These are phyloP conservation scores for Hericium alpestre DNA, from an alignment of 768 basidiomycete genomes.

Conservation along the genomic window DNA sequence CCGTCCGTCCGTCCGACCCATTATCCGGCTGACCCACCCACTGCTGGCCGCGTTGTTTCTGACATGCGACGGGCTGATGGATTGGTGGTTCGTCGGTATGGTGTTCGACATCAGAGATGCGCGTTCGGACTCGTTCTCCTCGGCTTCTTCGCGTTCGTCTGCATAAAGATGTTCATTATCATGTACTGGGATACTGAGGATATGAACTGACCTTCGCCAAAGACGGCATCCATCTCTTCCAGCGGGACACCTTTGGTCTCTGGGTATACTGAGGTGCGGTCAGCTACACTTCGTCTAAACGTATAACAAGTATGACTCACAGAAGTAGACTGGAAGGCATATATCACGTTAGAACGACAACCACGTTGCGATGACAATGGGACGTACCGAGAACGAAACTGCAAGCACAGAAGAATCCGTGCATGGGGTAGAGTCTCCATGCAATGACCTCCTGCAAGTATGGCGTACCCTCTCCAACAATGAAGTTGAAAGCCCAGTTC, in stretches of 20 bases:
- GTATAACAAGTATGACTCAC: conserved; percentile 23
- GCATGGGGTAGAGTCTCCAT: conserved; percentile 94
- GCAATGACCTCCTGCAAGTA: conserved; percentile 76
- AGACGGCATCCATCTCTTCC: conserved; percentile 86
- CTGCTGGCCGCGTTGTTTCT: conserved; percentile 16
- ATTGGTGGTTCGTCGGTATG: conserved; percentile 28
- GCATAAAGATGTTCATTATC: not conserved
- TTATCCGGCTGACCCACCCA: conserved; percentile 42
- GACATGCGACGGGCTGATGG: conserved; percentile 19
- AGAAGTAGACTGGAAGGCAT: conserved; percentile 51
- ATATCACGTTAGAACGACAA: conserved; percentile 3
- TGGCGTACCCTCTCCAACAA: conserved; percentile 84
- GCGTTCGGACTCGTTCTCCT: conserved; percentile 57
- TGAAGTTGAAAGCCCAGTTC: conserved; percentile 75
- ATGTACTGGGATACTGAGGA: not conserved
- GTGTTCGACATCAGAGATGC: conserved; percentile 40
- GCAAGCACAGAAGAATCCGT: conserved; percentile 82
- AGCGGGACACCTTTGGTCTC: conserved; percentile 80
- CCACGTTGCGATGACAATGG: not conserved
- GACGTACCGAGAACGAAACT: conserved; percentile 68
- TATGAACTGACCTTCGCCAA: conserved; percentile 63
- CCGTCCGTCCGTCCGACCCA: conserved; percentile 30
- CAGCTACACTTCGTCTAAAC: not conserved
- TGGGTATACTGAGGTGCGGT: conserved; percentile 51
- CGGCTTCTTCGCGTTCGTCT: conserved; percentile 44